phyloP scores from a whole-genome alignment of 345 rosid genomes.

The Passiflora organensis region DNA sequence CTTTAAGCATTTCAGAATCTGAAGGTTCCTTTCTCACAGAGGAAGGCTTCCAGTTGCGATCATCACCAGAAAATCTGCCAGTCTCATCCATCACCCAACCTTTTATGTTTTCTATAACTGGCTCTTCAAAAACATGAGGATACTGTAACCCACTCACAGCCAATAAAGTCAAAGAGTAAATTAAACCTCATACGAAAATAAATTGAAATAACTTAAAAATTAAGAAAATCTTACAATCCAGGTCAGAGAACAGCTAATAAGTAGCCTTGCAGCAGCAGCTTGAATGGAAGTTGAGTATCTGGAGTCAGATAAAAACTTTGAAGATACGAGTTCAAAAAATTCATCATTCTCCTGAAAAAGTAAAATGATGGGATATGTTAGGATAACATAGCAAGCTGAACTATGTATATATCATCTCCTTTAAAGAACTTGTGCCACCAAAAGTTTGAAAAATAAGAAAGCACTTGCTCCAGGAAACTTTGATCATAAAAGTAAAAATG shows the following conservation, averaged over 20 bases:
- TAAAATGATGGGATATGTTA: neutral
- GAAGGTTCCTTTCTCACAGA: constrained; percentile 56
- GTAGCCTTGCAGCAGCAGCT: constrained; percentile 86
- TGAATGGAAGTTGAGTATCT: constrained; percentile 63
- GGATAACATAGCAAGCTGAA: neutral
- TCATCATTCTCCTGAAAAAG: constrained; percentile 84
- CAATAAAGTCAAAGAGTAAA: constrained; percentile 9
- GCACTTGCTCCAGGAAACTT: neutral
- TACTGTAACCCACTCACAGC: constrained; percentile 39
- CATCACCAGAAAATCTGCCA: constrained; percentile 51
- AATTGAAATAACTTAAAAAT: neutral
- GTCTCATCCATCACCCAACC: constrained; percentile 85
- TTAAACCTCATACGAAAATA: neutral
- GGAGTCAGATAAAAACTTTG: constrained; percentile 73
- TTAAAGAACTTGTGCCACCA: neutral
- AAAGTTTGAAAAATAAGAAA: neutral
- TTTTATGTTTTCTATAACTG: constrained; percentile 67
- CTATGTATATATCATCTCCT: constrained; percentile 5
- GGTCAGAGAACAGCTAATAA: constrained; percentile 66
- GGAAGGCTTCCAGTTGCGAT: constrained; percentile 33
- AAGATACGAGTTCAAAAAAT: constrained; percentile 87
- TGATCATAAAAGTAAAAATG: neutral
- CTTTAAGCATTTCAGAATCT: constrained; percentile 76
- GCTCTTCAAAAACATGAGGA: constrained; percentile 87
- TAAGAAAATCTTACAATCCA: constrained; percentile 45